These are phyloP conservation scores for Eucalyptus shirleyi DNA, from an alignment of 345 rosid genomes.

Conservation along the genomic window DNA sequence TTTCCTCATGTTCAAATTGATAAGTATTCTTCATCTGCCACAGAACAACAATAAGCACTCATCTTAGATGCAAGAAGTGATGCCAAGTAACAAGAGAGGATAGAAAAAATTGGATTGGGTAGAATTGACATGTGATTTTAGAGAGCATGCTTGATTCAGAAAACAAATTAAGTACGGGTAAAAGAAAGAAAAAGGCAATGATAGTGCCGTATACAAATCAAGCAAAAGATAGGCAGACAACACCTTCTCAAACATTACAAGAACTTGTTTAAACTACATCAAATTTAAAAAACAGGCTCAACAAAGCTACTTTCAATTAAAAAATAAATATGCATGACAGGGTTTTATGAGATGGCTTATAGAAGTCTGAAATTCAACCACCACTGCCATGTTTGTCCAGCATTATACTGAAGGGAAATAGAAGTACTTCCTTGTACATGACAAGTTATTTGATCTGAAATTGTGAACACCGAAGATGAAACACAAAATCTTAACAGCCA, in stretches of 20 bases:
- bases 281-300: background rate
- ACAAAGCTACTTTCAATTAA: background rate
- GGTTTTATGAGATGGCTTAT: background rate
- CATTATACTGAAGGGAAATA: background rate
- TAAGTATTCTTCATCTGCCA: constrained; percentile 49
- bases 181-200: background rate
- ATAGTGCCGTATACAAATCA: background rate
- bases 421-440: background rate
- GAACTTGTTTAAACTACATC: background rate
- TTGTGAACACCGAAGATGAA: background rate
- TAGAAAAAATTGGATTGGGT: background rate
- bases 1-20: constrained; percentile 50
- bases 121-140: background rate
- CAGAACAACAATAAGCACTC: background rate
- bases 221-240: background rate
- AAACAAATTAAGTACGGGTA: background rate
- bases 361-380: background rate
- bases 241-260: background rate
- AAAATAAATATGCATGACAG: background rate
- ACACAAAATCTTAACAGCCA: background rate
- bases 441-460: background rate
- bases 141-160: background rate
- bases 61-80: background rate
- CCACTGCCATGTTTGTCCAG: background rate
- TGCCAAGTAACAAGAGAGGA: background rate